These are phyloP conservation scores for Yarrowia alimentaria DNA, from an alignment of 805 yeast genomes.

Conservation along the genomic window DNA sequence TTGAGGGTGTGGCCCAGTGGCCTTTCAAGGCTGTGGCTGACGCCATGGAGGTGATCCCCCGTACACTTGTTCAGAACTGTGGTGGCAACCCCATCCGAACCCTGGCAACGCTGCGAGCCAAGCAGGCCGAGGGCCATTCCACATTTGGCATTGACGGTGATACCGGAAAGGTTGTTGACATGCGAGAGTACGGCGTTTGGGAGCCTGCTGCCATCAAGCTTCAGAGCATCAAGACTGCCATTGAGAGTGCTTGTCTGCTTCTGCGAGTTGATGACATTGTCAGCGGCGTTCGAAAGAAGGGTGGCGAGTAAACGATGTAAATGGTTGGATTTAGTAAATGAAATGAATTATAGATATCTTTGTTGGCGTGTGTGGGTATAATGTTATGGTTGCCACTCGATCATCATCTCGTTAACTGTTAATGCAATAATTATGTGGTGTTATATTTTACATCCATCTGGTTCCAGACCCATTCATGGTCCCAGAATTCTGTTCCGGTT, in stretches of 20 bases:
- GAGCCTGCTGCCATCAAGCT: constrained; percentile 98
- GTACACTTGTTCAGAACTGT: constrained; percentile 95
- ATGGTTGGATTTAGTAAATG: not conserved
- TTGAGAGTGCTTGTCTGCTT: constrained; percentile 92
- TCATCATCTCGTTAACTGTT: no score
- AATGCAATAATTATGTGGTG: no score
- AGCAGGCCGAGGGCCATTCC: constrained; percentile 85
- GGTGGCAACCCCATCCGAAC: constrained; percentile 95
- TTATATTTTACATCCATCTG: no score
- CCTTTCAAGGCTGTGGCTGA: constrained; percentile 99
- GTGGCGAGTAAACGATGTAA: no score
- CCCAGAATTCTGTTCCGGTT: not conserved
- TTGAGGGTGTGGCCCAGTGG: constrained; percentile 97
- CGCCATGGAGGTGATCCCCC: constrained; percentile 97
- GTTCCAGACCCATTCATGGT: no score
- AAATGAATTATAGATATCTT: constrained; percentile 4
- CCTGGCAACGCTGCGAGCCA: constrained; percentile 87
- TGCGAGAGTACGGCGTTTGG: constrained; percentile 96
- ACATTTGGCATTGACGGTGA: constrained; percentile 96
- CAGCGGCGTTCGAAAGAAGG: constrained; percentile 75
- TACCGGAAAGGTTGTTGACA: constrained; percentile 87
- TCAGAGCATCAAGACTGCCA: constrained; percentile 96
- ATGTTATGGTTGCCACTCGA: no score
- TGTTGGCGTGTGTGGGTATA: no score
- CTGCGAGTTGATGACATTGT: constrained; percentile 97